Evolutionary conservation across 495 filamentous ascomycete genomes (phyloP), one percentile per base, ranked within the genome.

Genomic region (Lepidopterella palustris): DNA sequence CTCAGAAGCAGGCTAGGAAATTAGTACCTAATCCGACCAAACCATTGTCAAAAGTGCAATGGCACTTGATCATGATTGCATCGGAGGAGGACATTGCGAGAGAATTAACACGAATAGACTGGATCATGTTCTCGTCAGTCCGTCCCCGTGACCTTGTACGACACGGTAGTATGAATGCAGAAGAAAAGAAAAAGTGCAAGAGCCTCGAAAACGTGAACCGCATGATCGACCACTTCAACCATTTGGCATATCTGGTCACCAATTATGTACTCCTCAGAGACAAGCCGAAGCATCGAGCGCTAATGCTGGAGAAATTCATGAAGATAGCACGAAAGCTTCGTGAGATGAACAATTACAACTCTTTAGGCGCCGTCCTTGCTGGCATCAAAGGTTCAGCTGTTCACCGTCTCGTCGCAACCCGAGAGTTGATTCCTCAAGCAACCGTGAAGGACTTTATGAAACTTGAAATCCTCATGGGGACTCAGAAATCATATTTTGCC

Each of bases 81-180:
- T 76, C 83, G 4, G 86, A 93, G 27, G 88, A 91, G 40, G 81
- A 88, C 49, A 88, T 97, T 61, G 93, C 95, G 5, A 84, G 84
- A 50, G 93, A 98, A 71, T 79, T 98, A 68, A 97, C 93, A 5
- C 83, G 93, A 54, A 92, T 97, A 42, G 93, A 97, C 74, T 97
- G 92, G 93, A 81, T 90, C 68, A 91, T 95, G 84, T 96, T 96
- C 73, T 91, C 87, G 63, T 87, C 90, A n/a, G 95, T 97, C 69
- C 85, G 88, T n/a, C 87, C 92, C 45, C 87, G 93, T 49, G 95
- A 98, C 73, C 80, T 97, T 4, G 87, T 97, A 50, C 86, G 95
- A 1, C 87, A 96, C 71, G 90, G 96, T 61, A 90, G 84, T 66
- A 75, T 96, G 48, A 80, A 85, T 4, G 73, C 80, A 2, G 82